Conservation (phyloP, 495 filamentous ascomycete species). For the Pyrenula massariospora region DNA sequence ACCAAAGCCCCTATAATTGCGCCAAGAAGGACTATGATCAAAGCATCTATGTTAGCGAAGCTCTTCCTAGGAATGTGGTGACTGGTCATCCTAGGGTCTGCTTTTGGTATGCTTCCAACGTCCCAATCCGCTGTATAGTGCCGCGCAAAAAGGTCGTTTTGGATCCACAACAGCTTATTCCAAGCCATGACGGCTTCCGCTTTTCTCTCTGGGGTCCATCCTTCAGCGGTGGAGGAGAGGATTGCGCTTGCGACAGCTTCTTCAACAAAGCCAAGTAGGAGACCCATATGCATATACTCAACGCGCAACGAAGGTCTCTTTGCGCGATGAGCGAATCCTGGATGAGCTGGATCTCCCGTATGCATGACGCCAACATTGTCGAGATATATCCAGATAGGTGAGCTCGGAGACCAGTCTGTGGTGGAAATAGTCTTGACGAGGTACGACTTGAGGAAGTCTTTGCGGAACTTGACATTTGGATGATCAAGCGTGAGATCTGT, state of each 20-base stretch:
- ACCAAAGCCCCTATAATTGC: background rate
- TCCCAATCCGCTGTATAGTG: conserved; percentile 65
- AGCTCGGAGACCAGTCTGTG: conserved; percentile 35
- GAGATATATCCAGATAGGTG: conserved; percentile 69
- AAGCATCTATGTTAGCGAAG: background rate
- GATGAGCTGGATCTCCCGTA: background rate
- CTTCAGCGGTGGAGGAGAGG: conserved; percentile 28
- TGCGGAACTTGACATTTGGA: conserved; percentile 61
- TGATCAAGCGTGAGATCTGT: conserved; percentile 50
- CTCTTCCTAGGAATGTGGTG: background rate
- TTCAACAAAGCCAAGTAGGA: conserved; percentile 55
- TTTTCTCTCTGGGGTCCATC: conserved; percentile 49
- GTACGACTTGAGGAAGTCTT: conserved; percentile 65
- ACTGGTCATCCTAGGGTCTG: background rate
- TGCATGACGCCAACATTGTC: conserved; percentile 56
- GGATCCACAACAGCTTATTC: conserved; percentile 56
- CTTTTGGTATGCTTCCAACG: background rate
- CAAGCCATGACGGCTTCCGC: conserved; percentile 55
- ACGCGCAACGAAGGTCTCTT: conserved; percentile 39
- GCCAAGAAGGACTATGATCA: background rate
- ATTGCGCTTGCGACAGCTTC: conserved; percentile 66
- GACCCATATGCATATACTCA: conserved; percentile 67
- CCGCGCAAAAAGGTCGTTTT: conserved; percentile 69
- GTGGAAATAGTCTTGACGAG: conserved; percentile 58
- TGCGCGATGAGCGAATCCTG: background rate